Base-by-base conservation (phyloP, 345 rosid species). In the Syzygium jambos region DNA sequence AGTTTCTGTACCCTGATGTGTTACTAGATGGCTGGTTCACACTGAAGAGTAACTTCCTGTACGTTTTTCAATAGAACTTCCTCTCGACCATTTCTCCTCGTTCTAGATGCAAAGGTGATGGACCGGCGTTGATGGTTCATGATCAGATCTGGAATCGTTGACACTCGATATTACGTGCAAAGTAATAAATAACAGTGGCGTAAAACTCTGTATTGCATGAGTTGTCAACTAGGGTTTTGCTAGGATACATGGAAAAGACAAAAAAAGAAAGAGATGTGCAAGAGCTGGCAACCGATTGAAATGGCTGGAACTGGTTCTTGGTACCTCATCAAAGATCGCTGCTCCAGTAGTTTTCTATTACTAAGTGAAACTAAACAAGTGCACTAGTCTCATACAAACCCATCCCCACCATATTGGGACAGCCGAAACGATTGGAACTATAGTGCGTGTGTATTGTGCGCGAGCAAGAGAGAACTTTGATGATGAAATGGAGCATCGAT, bases 371-470 rank as follows among this genome's bases (percentile, higher is more conserved):
- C 34, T 61, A 61, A 61, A 29, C 73, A 61, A 12, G 68, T 27
- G 1, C 73, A 12, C n/a, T 61, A n/a, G 7, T 16, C 30, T 59
- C 11, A n/a, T 59, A 12, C 29, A 61, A n/a, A n/a, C 34, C 34
- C 73, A 61, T 13, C 29, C 16, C 73, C 73, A n/a, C 29, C 68
- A 61, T 27, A 61, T 12, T n/a, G 54, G 17, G 54, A 52, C 13
- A 52, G 5, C 54, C 54, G 34, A 61, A 29, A 61, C 4, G 4
- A 61, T 27, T 27, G n/a, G 34, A 61, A 15, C 4, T 5, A 27
- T 1, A 7, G 9, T 12, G 34, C 4, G 8, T 17, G 5, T 7
- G 34, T 10, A 12, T 0, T 0, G 30, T 0, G 34, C 8, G 3
- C 3, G 16, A 2, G 34, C 46, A 43, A n/a, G 30, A 27, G 73